These are phyloP conservation scores for Pseudocercospora eumusae DNA, from an alignment of 2,329 filamentous ascomycete genomes.

Conservation along the genomic window DNA sequence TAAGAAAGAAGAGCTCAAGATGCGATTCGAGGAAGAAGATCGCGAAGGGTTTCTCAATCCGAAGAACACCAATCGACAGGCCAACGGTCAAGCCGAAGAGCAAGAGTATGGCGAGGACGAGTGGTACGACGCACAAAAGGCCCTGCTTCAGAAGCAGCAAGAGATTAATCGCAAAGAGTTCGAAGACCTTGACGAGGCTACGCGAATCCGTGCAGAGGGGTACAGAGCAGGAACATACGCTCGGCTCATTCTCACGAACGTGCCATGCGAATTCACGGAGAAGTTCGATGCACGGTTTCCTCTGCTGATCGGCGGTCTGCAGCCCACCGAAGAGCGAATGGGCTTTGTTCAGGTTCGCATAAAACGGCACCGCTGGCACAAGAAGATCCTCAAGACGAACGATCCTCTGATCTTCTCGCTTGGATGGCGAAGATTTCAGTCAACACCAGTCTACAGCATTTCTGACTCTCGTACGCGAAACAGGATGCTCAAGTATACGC, in stretches of 20 bases:
- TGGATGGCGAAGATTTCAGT: constrained; percentile 94
- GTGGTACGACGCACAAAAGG: constrained; percentile 98
- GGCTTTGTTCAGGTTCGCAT: constrained; percentile 94
- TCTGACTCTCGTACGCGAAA: constrained; percentile 91
- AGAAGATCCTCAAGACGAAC: constrained; percentile 97
- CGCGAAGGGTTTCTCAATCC: constrained; percentile 93
- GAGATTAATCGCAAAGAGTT: constrained; percentile 97
- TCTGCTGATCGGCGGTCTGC: constrained; percentile 86
- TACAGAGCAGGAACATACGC: constrained; percentile 91
- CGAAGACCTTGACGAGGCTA: constrained; percentile 78
- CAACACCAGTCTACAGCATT: constrained; percentile 88
- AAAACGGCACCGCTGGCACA: constrained; percentile 98
- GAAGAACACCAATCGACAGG: constrained; percentile 73
- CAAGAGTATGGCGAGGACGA: constrained; percentile 93
- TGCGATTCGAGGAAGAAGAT: constrained; percentile 96
- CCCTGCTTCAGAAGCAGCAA: constrained; percentile 88
- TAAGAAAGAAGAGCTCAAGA: constrained; percentile 89
- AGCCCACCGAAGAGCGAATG: constrained; percentile 90
- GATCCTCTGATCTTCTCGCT: constrained; percentile 96
- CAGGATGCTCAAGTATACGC: constrained; percentile 98
- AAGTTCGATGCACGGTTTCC: constrained; percentile 81
- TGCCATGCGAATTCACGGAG: constrained; percentile 85
- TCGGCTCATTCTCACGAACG: constrained; percentile 82
- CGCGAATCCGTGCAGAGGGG: constrained; percentile 82
- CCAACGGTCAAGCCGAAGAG: constrained; percentile 64